Percentiles rank a stretch among this genome's conserved stretches.
phyloP scores from a whole-genome alignment of 192 early-diverging fungal species.

The Neocallimastix lanati region DNA sequence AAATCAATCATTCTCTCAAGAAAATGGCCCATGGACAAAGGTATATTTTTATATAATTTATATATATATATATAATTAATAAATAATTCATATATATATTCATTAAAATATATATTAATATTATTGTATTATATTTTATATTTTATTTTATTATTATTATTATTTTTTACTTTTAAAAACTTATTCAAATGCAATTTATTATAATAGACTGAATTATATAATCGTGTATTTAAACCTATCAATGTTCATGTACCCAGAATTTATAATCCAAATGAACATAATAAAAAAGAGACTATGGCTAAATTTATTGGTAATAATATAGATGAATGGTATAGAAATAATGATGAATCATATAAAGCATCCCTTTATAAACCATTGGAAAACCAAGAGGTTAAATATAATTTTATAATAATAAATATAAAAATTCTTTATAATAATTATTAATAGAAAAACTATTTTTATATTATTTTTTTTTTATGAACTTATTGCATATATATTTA shows the following conservation, averaged over 20 bases:
- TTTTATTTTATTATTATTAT: too few relatives aligned
- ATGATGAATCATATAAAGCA: background rate
- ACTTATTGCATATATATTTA: too few relatives aligned
- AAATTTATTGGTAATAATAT: background rate
- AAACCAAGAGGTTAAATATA: background rate
- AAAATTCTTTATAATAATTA: background rate
- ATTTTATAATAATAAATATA: too few relatives aligned
- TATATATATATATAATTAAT: too few relatives aligned
- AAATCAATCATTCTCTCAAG: background rate
- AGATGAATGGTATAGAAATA: background rate
- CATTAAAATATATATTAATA: too few relatives aligned
- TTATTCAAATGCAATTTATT: too few relatives aligned
- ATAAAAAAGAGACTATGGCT: background rate
- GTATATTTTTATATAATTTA: background rate
- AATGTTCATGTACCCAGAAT: background rate
- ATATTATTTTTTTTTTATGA: too few relatives aligned
- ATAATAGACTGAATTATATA: background rate
- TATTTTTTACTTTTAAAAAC: too few relatives aligned
- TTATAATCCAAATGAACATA: background rate
- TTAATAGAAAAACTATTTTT: too few relatives aligned
- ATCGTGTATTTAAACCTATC: background rate
- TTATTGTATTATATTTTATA: too few relatives aligned
- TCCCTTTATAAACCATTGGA: background rate
- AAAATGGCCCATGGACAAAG: background rate
- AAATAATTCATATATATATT: too few relatives aligned